These are phyloP conservation scores for Batkoa obscura DNA, from an alignment of 371 early-diverging fungal genomes.

Conservation along the genomic window DNA sequence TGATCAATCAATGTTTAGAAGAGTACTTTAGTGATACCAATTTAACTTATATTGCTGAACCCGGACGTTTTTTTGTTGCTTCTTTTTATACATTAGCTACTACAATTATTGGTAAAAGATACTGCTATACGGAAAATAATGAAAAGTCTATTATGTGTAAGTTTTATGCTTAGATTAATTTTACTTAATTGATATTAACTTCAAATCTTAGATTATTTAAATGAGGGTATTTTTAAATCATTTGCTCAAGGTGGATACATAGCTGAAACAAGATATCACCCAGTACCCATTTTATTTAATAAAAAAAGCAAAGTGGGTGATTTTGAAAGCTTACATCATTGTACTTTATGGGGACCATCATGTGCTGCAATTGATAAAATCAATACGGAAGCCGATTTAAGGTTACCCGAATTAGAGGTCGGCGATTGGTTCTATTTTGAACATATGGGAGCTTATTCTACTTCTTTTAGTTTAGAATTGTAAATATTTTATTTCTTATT, in stretches of 20 bases:
- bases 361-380: slow-evolving; percentile 95
- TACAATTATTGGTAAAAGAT: slow-evolving; percentile 75
- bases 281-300: neutral
- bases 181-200: no score
- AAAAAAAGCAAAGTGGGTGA: no score
- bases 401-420: slow-evolving; percentile 65
- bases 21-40: slow-evolving; percentile 39
- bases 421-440: slow-evolving; percentile 95
- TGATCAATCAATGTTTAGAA: slow-evolving; percentile 61
- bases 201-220: slow-evolving; percentile 47
- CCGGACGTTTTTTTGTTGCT: slow-evolving; percentile 90
- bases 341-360: slow-evolving; percentile 91
- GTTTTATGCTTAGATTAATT: no score
- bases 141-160: no score
- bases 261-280: slow-evolving; percentile 54
- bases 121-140: neutral
- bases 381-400: slow-evolving; percentile 21
- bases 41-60: slow-evolving; percentile 89
- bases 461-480: slow-evolving; percentile 65
- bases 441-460: slow-evolving; percentile 94
- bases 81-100: slow-evolving; percentile 84
- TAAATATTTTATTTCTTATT: no score
- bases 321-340: no score
- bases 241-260: slow-evolving; percentile 96
- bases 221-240: slow-evolving; percentile 93